Conservation (phyloP, 441 rosid genomes). For the Rhodomyrtus psidioides region DNA sequence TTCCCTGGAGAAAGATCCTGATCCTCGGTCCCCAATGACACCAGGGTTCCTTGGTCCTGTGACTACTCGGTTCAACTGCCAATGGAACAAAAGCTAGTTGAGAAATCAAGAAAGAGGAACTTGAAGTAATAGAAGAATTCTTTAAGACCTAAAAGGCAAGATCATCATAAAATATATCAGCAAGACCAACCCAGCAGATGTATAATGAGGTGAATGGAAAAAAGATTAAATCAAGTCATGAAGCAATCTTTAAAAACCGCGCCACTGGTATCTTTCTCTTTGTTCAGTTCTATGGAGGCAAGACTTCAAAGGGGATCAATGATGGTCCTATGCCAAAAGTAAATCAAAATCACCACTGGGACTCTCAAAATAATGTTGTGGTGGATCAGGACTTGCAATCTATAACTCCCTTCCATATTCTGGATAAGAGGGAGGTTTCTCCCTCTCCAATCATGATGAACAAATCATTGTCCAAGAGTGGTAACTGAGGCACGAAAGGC, state of each 20-base stretch:
- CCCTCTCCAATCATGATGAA: not conserved
- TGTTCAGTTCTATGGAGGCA: not conserved
- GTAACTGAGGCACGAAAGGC: not conserved
- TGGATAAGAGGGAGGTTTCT: not conserved
- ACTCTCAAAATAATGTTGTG: not conserved
- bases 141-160: not conserved
- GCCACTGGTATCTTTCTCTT: not conserved
- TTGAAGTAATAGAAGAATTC: not conserved
- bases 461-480: not conserved
- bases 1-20: constrained; percentile 95
- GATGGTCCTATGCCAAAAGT: not conserved
- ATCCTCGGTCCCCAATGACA: constrained; percentile 89
- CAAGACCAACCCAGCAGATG: not conserved
- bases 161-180: not conserved
- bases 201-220: not conserved
- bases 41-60: constrained; percentile 89
- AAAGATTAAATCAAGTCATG: not conserved
- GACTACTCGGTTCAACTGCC: constrained; percentile 84
- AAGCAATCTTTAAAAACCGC: not conserved
- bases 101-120: not conserved
- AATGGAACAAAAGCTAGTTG: not conserved
- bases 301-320: not conserved
- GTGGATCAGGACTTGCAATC: not conserved
- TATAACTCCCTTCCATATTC: not conserved
- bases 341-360: not conserved